Base-by-base conservation (phyloP, 2,329 filamentous ascomycete genomes). In the Blumeria hordei region DNA sequence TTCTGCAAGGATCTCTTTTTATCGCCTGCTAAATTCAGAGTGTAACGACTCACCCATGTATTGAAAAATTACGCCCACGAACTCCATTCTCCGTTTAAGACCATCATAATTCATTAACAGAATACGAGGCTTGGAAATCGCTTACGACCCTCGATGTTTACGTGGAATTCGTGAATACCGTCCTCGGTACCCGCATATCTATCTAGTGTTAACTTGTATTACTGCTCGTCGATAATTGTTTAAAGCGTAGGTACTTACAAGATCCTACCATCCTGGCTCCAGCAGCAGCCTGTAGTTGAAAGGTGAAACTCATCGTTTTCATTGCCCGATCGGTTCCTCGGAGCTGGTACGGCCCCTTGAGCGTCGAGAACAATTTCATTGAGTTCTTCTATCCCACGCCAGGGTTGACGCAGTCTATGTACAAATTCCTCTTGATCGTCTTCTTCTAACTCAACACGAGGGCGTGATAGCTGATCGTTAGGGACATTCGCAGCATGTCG, bases 121-220 rank as follows among this genome's bases (percentile, higher is more conserved):
- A 76, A 68, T 45, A 69, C 69, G 59, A 78, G 67, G 58, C 73
- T 75, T 1, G 78, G 75, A 58, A 72, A 74, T 35, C 73, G 68
- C 65, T 78, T 83, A 57, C 84, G 72, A 56, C 69, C 72, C 52
- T 75, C 71, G 16, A 80, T 61, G 63, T 86, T 80, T 59, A 88
- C 73, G 36, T 73, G 74, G 61, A 85, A 78, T 67, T 88, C 82
- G 62, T 85, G 85, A 55, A 88, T 81, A 55, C 84, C 84, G 60
- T 85, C 79, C 63, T 85, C 80, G 36, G 78, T 75, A 18, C 75
- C 79, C 43, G 81, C 70, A 61, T 75, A 81, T 55, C 78, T 82
- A 28, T 21, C 37, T 14, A 32, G 11, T 9, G 14, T 55, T 32
- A 55, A 36, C 28, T 33, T 35, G 34, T 9, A 18, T 41, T 12